These are phyloP conservation scores for Akanthomyces muscarius DNA, from an alignment of 2,329 filamentous ascomycete genomes.

Conservation along the genomic window DNA sequence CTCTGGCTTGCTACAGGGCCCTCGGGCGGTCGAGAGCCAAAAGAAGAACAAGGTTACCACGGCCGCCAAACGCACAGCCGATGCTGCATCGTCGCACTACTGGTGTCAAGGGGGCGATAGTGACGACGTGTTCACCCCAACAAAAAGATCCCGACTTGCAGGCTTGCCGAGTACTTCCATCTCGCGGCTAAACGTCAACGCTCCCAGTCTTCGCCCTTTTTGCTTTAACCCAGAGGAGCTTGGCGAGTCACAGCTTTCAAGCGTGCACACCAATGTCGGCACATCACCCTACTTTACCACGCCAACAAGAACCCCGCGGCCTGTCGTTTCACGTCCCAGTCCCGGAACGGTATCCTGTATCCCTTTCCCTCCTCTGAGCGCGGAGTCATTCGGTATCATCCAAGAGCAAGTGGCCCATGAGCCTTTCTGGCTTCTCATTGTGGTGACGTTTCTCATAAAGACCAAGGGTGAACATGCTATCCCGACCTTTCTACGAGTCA, in stretches of 20 bases:
- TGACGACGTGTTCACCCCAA: background rate
- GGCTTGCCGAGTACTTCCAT: background rate
- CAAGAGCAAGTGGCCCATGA: constrained; percentile 74
- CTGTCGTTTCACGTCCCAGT: constrained; percentile 31
- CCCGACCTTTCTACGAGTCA: constrained; percentile 68
- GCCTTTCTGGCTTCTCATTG: constrained; percentile 77
- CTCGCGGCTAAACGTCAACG: background rate
- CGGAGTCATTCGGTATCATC: constrained; percentile 68
- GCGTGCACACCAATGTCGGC: background rate
- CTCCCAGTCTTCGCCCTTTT: background rate
- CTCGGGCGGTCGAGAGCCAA: background rate
- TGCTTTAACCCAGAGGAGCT: background rate
- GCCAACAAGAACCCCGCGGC: constrained; percentile 16
- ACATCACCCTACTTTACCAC: constrained; percentile 33
- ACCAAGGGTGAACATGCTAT: constrained; percentile 72
- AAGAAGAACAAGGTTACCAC: background rate
- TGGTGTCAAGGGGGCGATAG: background rate
- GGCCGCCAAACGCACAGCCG: background rate
- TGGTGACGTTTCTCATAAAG: constrained; percentile 79
- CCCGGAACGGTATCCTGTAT: constrained; percentile 50
- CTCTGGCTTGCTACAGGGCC: constrained; percentile 12
- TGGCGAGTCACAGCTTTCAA: background rate
- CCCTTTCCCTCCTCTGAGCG: constrained; percentile 64
- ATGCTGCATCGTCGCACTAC: constrained; percentile 8
- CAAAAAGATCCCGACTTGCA: background rate